phyloP scores from a whole-genome alignment of 345 rosid genomes.

The Populus alba region DNA sequence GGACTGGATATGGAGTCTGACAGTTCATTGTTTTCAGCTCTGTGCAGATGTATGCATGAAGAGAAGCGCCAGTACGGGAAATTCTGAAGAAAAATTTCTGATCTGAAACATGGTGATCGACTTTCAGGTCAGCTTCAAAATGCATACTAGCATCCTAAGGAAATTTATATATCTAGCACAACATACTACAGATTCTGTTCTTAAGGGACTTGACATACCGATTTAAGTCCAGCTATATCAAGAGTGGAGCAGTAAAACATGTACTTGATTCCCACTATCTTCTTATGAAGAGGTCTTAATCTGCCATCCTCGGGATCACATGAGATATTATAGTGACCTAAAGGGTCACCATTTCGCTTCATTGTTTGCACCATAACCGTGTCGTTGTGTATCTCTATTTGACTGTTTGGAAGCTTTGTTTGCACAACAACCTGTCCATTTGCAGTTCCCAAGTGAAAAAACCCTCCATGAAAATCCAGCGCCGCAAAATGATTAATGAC shows the following conservation, averaged over 20 bases:
- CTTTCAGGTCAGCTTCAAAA: too few species aligned
- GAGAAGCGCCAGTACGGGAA: too few species aligned
- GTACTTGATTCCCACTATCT: conserved; percentile 16
- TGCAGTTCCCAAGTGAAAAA: conserved; percentile 26
- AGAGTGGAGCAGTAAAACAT: conserved; percentile 32
- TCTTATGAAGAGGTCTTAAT: background rate
- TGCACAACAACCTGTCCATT: conserved; percentile 29
- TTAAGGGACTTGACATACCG: conserved; percentile 13
- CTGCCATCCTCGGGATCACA: conserved; percentile 13
- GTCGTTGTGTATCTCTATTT: conserved; percentile 7
- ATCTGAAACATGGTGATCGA: too few species aligned
- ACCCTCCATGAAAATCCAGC: conserved; percentile 35
- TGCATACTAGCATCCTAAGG: too few species aligned
- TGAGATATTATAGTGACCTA: background rate
- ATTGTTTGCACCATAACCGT: conserved; percentile 13
- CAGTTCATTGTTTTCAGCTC: too few species aligned
- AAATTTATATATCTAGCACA: too few species aligned
- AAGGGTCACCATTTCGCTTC: background rate
- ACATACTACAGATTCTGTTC: background rate
- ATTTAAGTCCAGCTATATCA: conserved; percentile 34
- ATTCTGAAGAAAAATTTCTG: too few species aligned
- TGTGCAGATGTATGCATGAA: too few species aligned
- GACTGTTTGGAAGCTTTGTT: conserved; percentile 12
- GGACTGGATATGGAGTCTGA: too few species aligned
- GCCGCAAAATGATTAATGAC: conserved; percentile 24